Base-by-base conservation (phyloP, 345 rosid genomes). In the Stellera chamaejasme region DNA sequence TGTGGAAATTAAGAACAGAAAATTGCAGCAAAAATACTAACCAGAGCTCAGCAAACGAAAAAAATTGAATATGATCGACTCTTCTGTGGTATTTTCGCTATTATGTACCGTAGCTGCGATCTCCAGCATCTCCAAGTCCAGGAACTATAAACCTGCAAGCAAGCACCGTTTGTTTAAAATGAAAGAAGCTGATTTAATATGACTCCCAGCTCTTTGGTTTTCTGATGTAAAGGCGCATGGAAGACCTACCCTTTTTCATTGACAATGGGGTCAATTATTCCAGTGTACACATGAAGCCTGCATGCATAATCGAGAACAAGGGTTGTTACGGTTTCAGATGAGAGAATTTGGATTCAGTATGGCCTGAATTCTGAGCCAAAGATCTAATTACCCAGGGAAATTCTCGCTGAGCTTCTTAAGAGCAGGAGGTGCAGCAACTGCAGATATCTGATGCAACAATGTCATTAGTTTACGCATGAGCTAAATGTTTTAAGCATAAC, bases 101-200 rank as follows among this genome's bases (percentile, higher is more conserved):
- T 77, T 52, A 72, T 43, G 96, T 91, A 49, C 96, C 96, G 2
- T 80, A 92, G 80, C 93, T 83, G 19, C 98, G 92, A 68, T 92
- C 95, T 36, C 98, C 98, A 3, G 96, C 96, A 66, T 92, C 98
- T 70, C 98, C 98, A 47, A 92, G 95, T 44, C 98, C 98, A n/a
- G 98, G 98, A 60, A 92, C 62, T 48, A 92, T 92, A 67, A 77
- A 91, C 66, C 95, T 91, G 79, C 41, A 51, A 68, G 0, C 27
- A 32, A 1, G 23, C 23, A 19, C 23, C 23, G 1, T 19, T 19
- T 19, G 23, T 19, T 19, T 19, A 19, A 19, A 19, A 19, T 19
- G 23, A 19, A 6, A 19, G 27, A 44, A 2, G 56, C 0, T 61
- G 55, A 14, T 10, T 13, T 64, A 27, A 15, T 12, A 44, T 56